phyloP scores from a whole-genome alignment of 129 eudicot species.

The Solidago caesia region DNA sequence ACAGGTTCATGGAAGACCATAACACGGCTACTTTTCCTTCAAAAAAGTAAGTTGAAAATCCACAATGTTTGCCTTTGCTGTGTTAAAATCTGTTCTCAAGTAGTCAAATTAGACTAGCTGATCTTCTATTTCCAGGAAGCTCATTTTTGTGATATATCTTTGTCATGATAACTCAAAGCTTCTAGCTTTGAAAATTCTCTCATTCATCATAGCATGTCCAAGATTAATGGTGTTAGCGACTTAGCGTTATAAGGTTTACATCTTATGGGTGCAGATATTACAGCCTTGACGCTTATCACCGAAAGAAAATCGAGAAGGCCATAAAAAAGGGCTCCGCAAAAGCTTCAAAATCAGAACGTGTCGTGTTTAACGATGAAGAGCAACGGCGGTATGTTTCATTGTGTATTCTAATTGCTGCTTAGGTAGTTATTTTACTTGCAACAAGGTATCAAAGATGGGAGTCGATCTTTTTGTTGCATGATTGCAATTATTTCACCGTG shows the following conservation, averaged over 20 bases:
- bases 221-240: neutral
- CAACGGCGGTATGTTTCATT: slow-evolving; percentile 62
- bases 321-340: slow-evolving; percentile 65
- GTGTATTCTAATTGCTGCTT: neutral
- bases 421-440: neutral
- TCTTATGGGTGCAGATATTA: slow-evolving; percentile 59
- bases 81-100: neutral
- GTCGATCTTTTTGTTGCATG: neutral
- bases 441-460: neutral
- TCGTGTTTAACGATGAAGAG: slow-evolving; percentile 89
- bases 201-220: neutral
- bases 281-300: slow-evolving; percentile 85
- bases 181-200: neutral
- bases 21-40: slow-evolving; percentile 96
- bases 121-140: neutral
- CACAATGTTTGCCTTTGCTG: neutral
- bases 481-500: neutral
- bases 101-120: neutral
- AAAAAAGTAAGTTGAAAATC: slow-evolving; percentile 66
- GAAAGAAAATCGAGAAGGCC: slow-evolving; percentile 69
- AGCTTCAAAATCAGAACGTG: slow-evolving; percentile 61
- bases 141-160: neutral
- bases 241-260: slow-evolving; percentile 14
- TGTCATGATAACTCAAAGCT: neutral
- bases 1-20: slow-evolving; percentile 98